Evolutionary conservation across 2,329 filamentous ascomycete species (phyloP), one percentile per base, ranked within the genome.

Genomic region (Colletotrichum musicola): DNA sequence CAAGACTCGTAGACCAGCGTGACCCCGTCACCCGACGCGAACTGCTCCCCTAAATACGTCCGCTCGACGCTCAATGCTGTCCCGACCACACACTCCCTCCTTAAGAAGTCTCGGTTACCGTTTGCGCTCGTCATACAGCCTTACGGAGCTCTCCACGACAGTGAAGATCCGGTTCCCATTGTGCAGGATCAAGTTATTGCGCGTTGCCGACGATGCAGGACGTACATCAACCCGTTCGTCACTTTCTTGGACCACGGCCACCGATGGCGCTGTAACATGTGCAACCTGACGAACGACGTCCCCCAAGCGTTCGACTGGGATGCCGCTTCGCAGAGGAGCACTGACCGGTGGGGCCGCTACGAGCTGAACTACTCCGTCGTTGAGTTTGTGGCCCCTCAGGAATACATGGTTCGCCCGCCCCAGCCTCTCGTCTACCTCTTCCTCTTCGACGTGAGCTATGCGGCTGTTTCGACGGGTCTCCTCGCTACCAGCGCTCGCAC

Each of bases 251-350:
- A 99, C 75, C 94, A 98, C 77, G 96, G 96, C 54, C 96, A 99
- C 82, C 89, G 96, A 77, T 99, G 96, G 96, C 92, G 95, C 77
- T 99, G 96, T 84, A 99, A 99, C 83, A 98, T 99, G 95, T 99
- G 96, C 81, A 98, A 97, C 81, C 86, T 99, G 72, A 98, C 95
- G 74, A 99, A 99, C 79, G 96, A 99, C 75, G 95, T 98, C 46
- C 96, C 96, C n/a, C 96, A 99, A 81, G 95, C 95, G 44, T 99
- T 99, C 73, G 96, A 99, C 79, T 99, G 96, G 96, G 96, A 99
- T 81, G 91, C 94, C 40, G 92, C 93, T 51, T 87, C 94, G 62
- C 95, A 98, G 81, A 95, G 97, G 84, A 92, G 90, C 60, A 91
- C 97, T 58, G 95, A 99, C 79, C 87, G 96, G 77, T 97, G 96